A percentile compares a stretch with the other conserved stretches of the same genome.
Conservation (phyloP, 2,329 filamentous ascomycete genomes). For the Hypoxylon sp. region DNA sequence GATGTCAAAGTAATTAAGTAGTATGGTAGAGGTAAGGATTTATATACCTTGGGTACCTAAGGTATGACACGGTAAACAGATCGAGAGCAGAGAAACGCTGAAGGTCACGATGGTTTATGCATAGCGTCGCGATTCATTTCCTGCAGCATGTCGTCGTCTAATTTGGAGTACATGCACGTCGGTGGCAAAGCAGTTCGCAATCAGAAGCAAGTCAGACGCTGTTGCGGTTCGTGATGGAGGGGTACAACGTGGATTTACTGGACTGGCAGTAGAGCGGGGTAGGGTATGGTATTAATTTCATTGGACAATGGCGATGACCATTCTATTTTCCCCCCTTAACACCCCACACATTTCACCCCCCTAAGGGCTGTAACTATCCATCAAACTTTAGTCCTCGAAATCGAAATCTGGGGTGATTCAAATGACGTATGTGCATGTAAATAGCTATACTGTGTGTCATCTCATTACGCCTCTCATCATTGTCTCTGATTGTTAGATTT, state of each 20-base stretch:
- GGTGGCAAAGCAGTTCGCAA: too few relatives aligned
- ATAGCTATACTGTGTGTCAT: too few relatives aligned
- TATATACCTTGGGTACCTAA: too few relatives aligned
- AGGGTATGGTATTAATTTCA: conserved; percentile 10
- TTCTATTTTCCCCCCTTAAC: too few relatives aligned
- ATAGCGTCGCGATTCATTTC: conserved; percentile 2
- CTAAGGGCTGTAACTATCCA: too few relatives aligned
- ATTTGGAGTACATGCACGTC: not conserved
- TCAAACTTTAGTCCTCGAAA: conserved; percentile 19
- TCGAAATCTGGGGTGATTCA: conserved; percentile 11
- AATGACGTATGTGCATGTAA: too few relatives aligned
- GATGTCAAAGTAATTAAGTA: too few relatives aligned
- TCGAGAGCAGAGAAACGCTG: not conserved
- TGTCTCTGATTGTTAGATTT: conserved; percentile 1
- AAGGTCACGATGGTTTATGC: conserved; percentile 15
- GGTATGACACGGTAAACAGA: conserved; percentile 1
- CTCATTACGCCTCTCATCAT: not conserved
- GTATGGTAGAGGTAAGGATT: too few relatives aligned
- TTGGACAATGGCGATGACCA: conserved; percentile 24
- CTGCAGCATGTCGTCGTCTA: conserved; percentile 39
- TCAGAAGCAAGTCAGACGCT: too few relatives aligned
- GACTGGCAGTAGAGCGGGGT: conserved; percentile 23
- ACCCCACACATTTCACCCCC: too few relatives aligned
- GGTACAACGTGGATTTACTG: conserved; percentile 13
- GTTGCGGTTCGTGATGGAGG: conserved; percentile 30